Evolutionary conservation across 2,329 filamentous ascomycete genomes (phyloP).

Genomic region (Colletotrichum simmondsii): DNA sequence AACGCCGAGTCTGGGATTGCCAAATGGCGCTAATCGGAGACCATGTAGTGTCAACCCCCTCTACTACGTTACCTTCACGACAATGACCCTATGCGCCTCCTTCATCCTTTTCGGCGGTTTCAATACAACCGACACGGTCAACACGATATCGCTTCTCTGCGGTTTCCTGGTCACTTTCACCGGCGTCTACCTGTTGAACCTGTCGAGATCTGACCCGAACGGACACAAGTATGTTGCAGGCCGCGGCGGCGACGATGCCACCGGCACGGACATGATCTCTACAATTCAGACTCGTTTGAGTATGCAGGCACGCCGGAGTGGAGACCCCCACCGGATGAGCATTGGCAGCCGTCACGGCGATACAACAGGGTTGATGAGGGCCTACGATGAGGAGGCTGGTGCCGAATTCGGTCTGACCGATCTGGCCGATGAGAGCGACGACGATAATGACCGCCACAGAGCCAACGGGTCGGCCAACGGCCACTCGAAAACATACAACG

Average conservation of each 20-base stretch:
- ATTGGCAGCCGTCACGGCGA: conserved; percentile 75
- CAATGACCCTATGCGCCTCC: conserved; percentile 90
- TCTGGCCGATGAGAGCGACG: conserved; percentile 81
- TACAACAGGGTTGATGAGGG: conserved; percentile 84
- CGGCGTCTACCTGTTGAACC: conserved; percentile 93
- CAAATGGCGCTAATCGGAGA: conserved; percentile 9
- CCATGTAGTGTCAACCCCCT: conserved; percentile 84
- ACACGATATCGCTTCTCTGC: conserved; percentile 90
- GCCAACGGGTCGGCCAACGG: conserved; percentile 54
- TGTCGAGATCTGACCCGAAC: conserved; percentile 92
- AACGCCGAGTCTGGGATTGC: neutral
- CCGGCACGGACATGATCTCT: conserved; percentile 91
- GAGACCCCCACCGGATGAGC: conserved; percentile 69
- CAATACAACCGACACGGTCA: conserved; percentile 92
- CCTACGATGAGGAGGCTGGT: conserved; percentile 86
- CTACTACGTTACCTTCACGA: conserved; percentile 98
- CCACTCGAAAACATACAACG: conserved; percentile 49
- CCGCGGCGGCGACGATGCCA: conserved; percentile 75
- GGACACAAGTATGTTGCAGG: conserved; percentile 74
- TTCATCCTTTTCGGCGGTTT: conserved; percentile 97
- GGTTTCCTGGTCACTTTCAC: conserved; percentile 96
- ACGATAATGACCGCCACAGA: conserved; percentile 56
- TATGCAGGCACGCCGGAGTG: conserved; percentile 89
- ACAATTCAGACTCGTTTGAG: conserved; percentile 90
- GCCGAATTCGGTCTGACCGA: conserved; percentile 82